Percentiles rank a stretch among this genome's conserved stretches.
These are phyloP conservation scores for Globisporangium middletonii DNA, from an alignment of 352 stramenopile species.

Conservation along the genomic window DNA sequence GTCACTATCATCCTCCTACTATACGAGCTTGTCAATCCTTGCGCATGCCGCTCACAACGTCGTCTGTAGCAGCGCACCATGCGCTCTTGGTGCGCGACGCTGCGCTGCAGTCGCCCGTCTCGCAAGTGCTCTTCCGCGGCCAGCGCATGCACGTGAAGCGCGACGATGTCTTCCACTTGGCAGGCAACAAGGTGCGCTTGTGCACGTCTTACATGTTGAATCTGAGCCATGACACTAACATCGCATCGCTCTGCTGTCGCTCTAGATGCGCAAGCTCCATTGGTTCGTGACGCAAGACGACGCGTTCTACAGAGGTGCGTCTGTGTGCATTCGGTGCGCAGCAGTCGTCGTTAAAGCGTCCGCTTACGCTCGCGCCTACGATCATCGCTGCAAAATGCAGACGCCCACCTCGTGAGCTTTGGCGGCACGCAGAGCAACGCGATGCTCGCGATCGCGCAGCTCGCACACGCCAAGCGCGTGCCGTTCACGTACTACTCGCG, in stretches of 20 bases:
- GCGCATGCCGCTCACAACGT: not conserved
- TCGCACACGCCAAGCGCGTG: constrained; percentile 58
- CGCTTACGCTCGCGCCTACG: not conserved
- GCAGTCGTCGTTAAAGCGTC: not conserved
- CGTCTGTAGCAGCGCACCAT: not conserved
- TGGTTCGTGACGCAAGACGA: constrained; percentile 68
- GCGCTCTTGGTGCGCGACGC: constrained; percentile 4
- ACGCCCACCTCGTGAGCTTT: constrained; percentile 66
- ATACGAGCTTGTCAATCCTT: not conserved
- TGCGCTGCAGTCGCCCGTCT: constrained; percentile 38
- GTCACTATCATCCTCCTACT: not conserved
- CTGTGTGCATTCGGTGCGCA: not conserved
- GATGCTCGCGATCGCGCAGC: constrained; percentile 79
- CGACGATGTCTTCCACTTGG: constrained; percentile 75
- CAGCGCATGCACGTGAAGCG: constrained; percentile 78
- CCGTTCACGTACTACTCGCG: constrained; percentile 87
- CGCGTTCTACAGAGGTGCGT: constrained; percentile 44
- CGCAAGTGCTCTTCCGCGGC: constrained; percentile 55
- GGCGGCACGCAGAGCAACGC: constrained; percentile 82
- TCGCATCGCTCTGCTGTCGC: not conserved
- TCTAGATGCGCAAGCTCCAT: constrained; percentile 80
- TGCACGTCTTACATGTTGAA: not conserved
- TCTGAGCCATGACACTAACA: not conserved
- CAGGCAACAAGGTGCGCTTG: constrained; percentile 71
- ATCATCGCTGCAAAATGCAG: constrained; percentile 1